phyloP scores from a whole-genome alignment of 345 rosid genomes.

The Brassica juncea region DNA sequence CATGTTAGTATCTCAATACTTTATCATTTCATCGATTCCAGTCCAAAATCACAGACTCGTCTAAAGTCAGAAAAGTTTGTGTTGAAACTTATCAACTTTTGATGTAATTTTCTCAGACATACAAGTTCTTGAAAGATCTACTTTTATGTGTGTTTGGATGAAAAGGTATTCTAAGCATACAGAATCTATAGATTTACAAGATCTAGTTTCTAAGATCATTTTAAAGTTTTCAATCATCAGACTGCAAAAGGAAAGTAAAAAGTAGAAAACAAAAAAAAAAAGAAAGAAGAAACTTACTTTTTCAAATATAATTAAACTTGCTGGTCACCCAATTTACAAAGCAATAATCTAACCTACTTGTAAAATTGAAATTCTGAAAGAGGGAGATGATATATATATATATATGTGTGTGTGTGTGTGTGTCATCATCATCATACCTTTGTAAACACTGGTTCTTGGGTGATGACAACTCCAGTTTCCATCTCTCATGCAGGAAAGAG shows the following conservation, averaged over 20 bases:
- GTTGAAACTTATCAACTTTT: constrained; percentile 16
- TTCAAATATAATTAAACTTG: constrained; percentile 4
- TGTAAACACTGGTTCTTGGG: constrained; percentile 40
- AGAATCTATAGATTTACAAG: constrained; percentile 14
- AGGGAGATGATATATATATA: neutral
- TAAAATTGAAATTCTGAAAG: constrained; percentile 5
- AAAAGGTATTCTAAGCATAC: neutral
- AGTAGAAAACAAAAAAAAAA: neutral
- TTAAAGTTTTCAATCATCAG: constrained; percentile 29
- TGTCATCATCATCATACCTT: constrained; percentile 43
- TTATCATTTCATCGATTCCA: neutral
- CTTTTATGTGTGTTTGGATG: neutral
- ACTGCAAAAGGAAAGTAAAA: constrained; percentile 8
- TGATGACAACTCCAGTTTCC: constrained; percentile 61
- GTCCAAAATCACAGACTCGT: neutral
- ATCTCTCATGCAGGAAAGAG: constrained; percentile 43
- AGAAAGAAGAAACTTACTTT: constrained; percentile 6
- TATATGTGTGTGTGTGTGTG: neutral
- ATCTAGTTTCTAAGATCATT: constrained; percentile 17
- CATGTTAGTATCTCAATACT: constrained; percentile 30
- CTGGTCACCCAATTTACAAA: neutral
- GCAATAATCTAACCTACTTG: constrained; percentile 1
- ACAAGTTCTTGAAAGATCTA: constrained; percentile 19
- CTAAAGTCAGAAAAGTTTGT: neutral
- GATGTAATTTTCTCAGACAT: neutral